Evolutionary conservation across 2,329 filamentous ascomycete genomes (phyloP), one percentile per base, ranked within the genome.

Genomic region (Dothiorella sarmentorum): DNA sequence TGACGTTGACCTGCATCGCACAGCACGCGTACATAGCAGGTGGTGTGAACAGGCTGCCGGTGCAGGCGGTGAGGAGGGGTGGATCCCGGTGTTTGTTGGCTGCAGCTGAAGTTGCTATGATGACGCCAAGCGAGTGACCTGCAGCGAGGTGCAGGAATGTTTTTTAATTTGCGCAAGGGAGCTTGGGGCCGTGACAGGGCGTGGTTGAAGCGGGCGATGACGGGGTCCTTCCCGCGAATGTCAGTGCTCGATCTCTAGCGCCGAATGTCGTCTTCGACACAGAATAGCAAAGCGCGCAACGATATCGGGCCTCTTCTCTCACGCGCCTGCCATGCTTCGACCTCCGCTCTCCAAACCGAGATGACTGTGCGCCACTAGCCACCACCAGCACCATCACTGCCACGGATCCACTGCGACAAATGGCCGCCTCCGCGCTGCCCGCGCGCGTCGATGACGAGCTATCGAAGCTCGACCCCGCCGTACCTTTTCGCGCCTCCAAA

Each of bases 401-500:
- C 29, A 31, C 9, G 26, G 15, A 20, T 6, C 26, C 29, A 26
- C 35, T 31, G 31, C 31, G 22, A 15, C 24, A 15, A 37, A 56
- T 57, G 55, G 24, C 55, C n/a, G 42, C 45, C 37, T 24, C 20
- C 24, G 37, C 49, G 31, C 38, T 78, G 69, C 77, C 82, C 67
- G 72, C 76, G 65, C 63, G 69, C 60, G 73, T 86, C 63, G 65
- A 75, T 60, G 75, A 76, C 61, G 85, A 87, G 71, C 76, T 87
- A 62, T 76, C 78, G 31, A 79, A 78, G 63, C 80, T 84, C 69
- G 79, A 86, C 67, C 80, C 83, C 64, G 73, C 78, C 60, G 75
- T 94, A 37, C 85, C 91, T 42, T 96, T 97, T 77, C 89, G 87
- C 71, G 89, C 90, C 5, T 81, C 81, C 60, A 78, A 82, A 61